A percentile compares a stretch with the other conserved stretches of the same genome.
These are phyloP conservation scores for Tritrichomonas foetus DNA, from an alignment of 208 protist species.

Conservation along the genomic window DNA sequence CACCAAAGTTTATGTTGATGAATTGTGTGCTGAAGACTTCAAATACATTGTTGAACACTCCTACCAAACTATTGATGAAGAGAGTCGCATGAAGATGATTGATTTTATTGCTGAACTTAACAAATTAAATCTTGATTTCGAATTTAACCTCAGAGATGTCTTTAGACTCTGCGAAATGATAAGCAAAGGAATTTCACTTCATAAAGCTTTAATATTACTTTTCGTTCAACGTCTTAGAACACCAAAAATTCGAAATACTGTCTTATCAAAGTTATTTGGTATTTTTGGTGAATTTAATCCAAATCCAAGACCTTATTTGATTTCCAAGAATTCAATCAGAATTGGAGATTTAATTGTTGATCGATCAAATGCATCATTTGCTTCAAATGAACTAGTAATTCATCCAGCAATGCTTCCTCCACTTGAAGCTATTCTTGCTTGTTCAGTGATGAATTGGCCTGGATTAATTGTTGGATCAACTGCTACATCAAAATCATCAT, in stretches of 20 bases:
- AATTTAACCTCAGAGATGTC: conserved; percentile 99
- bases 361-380: not conserved
- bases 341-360: conserved; percentile 40
- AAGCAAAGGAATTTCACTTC: not conserved
- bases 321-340: not conserved
- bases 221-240: conserved; percentile 63
- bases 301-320: not conserved
- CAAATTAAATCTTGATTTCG: conserved; percentile 73
- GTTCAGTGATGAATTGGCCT: conserved; percentile 82
- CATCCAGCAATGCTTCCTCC: conserved; percentile 66
- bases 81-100: conserved; percentile 44
- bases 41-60: conserved; percentile 45
- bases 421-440: conserved; percentile 73
- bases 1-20: conserved; percentile 69
- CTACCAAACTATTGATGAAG: not conserved
- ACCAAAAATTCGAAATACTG: conserved; percentile 54
- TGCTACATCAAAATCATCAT: conserved; percentile 85
- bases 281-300: conserved; percentile 42
- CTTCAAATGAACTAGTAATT: conserved; percentile 37
- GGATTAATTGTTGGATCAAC: conserved; percentile 83
- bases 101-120: conserved; percentile 46
- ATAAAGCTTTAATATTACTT: not conserved
- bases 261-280: not conserved
- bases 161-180: conserved; percentile 91
- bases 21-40: conserved; percentile 50